Base-by-base conservation (phyloP, 208 protist genomes). In the Crithidia brevicula region DNA sequence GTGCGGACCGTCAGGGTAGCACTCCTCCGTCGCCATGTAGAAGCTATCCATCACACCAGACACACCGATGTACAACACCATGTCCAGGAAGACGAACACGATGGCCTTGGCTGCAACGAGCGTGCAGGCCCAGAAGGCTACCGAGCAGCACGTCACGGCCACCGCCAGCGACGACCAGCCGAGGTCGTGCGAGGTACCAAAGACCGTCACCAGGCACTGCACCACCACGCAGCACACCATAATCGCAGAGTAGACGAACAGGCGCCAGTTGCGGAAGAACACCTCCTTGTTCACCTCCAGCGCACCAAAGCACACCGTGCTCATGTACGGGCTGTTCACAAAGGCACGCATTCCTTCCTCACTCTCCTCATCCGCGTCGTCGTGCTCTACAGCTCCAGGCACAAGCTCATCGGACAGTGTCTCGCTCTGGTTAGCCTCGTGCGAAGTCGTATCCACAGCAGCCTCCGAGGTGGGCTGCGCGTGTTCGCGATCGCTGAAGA, bases 31-130 rank as follows among this genome's bases (percentile, higher is more conserved):
- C 0, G 76, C 77, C 31, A 74, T 65, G 67, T 74, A 88, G 53
- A 82, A 84, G 50, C 30, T 77, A 51, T 86, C 67, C 25, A 88
- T 31, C 15, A 70, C 69, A 34, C 79, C 75, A 13, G 70, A 54
- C 18, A 91, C 38, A 38, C 74, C 62, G 30, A 88, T n/a, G 74
- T 91, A 88, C n/a, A 77, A 34, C 5, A 73, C 47, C 57, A 73
- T 59, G 30, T 71, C 65, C 11, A 84, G 18, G 58, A 79, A 89
- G 3, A 74, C 34, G 54, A 77, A 92, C 23, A 77, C 18, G 54
- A 64, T 83, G 3, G 75, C 72, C 59, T 82, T 83, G n/a, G 77
- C 86, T 15, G 74, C 53, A 13, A 80, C 64, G 13, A 68, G 33
- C 13, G 74, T 68, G 18, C 83, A 49, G 5, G 79, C 58, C 50